Conservation (phyloP, 495 filamentous ascomycete genomes). For the Xylaria curta region DNA sequence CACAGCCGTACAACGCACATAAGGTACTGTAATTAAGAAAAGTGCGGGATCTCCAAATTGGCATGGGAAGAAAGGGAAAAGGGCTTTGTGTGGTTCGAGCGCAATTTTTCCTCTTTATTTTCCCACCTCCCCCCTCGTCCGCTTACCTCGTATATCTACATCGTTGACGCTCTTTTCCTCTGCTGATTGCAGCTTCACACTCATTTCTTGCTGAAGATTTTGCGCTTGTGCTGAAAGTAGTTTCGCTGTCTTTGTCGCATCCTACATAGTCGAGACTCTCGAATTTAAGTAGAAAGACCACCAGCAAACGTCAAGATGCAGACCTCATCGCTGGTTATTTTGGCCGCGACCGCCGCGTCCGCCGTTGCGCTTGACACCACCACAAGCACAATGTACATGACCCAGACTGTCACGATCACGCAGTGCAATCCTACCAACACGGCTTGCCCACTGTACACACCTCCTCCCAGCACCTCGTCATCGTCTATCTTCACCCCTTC, state of each 20-base stretch:
- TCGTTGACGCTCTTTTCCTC: conserved; percentile 24
- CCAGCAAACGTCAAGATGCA: conserved; percentile 35
- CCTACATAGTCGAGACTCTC: not conserved
- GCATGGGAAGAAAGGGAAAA: conserved; percentile 10
- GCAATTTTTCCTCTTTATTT: not conserved
- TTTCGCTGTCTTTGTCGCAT: not conserved
- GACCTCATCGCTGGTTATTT: conserved; percentile 35
- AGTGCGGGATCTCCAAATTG: not conserved
- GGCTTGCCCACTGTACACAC: conserved; percentile 49
- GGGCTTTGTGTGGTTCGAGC: conserved; percentile 3
- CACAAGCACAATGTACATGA: conserved; percentile 52
- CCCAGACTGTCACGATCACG: conserved; percentile 55
- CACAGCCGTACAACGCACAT: not conserved
- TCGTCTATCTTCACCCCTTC: conserved; percentile 36
- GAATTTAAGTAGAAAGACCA: conserved; percentile 11
- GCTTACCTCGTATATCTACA: not conserved
- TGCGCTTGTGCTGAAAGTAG: conserved; percentile 21
- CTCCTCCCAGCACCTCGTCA: conserved; percentile 34
- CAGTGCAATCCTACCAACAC: conserved; percentile 53
- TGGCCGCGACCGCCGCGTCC: conserved; percentile 38
- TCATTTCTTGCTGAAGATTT: conserved; percentile 31
- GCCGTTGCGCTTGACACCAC: conserved; percentile 40
- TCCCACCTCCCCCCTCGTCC: not conserved
- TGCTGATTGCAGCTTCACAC: conserved; percentile 38
- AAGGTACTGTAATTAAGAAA: conserved; percentile 2